phyloP scores from a whole-genome alignment of 1,284 basidiomycete genomes.

The Cystobasidium slooffiae region DNA sequence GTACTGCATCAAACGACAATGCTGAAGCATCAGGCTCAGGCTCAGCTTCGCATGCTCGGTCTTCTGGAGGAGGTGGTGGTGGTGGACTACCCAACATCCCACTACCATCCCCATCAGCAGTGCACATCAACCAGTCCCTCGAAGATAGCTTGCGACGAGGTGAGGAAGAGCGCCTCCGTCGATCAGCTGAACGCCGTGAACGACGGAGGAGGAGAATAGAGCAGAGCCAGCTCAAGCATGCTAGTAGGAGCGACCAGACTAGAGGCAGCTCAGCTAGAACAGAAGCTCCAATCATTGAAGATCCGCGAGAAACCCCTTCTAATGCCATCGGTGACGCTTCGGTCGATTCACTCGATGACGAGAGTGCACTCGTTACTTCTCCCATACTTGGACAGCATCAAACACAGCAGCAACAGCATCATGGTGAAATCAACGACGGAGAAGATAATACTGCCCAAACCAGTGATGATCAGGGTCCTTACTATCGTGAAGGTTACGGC shows the following conservation, averaged over 20 bases:
- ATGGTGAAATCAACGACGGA: not conserved
- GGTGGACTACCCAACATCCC: constrained; percentile 27
- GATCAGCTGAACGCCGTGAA: constrained; percentile 34
- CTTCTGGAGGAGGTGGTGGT: not conserved
- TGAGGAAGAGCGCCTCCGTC: constrained; percentile 35
- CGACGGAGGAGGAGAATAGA: constrained; percentile 7
- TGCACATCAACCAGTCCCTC: constrained; percentile 42
- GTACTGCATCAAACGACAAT: not conserved
- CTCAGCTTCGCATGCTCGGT: not conserved
- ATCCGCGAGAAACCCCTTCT: not conserved
- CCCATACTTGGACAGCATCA: not conserved
- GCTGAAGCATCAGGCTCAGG: not conserved
- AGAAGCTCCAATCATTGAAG: not conserved
- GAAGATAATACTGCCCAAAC: not conserved
- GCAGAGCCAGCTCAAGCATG: constrained; percentile 20
- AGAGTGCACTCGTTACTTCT: constrained; percentile 11
- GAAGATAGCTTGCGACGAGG: constrained; percentile 36
- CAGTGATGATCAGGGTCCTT: constrained; percentile 44
- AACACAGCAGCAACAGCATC: not conserved
- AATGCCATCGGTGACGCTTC: constrained; percentile 1
- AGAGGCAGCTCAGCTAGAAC: not conserved
- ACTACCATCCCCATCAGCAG: constrained; percentile 38
- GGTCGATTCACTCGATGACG: constrained; percentile 22
- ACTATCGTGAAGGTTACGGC: constrained; percentile 46
- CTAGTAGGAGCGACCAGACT: not conserved